Percentiles rank a stretch among this genome's conserved stretches.
Evolutionary conservation across 2,329 filamentous ascomycete species (phyloP).

Genomic region (Exophiala spinifera): DNA sequence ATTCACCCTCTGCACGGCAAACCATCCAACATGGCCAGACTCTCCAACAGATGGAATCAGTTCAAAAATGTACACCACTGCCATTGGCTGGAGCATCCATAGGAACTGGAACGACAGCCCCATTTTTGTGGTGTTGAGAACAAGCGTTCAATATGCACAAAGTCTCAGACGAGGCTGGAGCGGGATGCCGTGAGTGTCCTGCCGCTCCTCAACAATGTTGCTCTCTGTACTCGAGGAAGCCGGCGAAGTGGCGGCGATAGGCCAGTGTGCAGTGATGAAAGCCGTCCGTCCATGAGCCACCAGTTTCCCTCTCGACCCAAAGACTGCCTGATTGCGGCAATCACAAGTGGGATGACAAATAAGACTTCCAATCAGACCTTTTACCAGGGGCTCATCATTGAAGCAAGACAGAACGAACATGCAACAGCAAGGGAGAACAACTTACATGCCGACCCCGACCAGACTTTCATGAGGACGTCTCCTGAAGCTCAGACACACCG

Average conservation of each 20-base stretch:
- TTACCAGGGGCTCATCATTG: constrained; percentile 30
- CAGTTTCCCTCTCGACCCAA: background rate
- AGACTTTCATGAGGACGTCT: background rate
- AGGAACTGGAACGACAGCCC: constrained; percentile 14
- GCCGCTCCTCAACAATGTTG: constrained; percentile 2
- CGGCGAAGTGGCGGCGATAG: background rate
- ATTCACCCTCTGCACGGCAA: constrained; percentile 11
- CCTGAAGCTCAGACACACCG: background rate
- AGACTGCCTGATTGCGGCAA: constrained; percentile 6
- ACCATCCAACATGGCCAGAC: background rate
- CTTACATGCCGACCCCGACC: background rate
- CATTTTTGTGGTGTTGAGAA: constrained; percentile 20
- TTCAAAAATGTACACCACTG: constrained; percentile 22
- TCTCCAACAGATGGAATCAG: background rate
- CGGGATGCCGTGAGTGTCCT: too few relatives aligned
- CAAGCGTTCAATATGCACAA: constrained; percentile 20
- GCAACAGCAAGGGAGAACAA: background rate
- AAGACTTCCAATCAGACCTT: constrained; percentile 27
- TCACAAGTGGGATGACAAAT: constrained; percentile 1
- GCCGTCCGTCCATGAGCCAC: background rate
- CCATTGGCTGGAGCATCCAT: constrained; percentile 25
- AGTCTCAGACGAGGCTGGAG: constrained; percentile 11
- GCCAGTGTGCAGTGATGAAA: constrained; percentile 8
- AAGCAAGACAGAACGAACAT: constrained; percentile 7
- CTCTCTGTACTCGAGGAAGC: constrained; percentile 10